phyloP scores from a whole-genome alignment of 164 flowering plant genomes.

The Brasenia schreberi region DNA sequence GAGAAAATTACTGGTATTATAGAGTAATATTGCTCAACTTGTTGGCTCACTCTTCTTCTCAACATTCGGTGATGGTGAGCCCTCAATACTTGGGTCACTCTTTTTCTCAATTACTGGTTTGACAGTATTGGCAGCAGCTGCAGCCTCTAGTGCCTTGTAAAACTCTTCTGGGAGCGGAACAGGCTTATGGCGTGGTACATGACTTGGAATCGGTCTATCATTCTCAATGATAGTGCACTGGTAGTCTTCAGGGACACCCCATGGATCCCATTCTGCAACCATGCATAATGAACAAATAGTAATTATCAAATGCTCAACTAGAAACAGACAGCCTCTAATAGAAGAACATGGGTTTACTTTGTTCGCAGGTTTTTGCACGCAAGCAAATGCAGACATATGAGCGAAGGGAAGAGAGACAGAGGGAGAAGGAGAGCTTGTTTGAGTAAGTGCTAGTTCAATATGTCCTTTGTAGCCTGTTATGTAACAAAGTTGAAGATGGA shows the following conservation, averaged over 20 bases:
- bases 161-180: constrained; percentile 86
- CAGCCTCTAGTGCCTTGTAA: constrained; percentile 59
- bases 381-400: too few relatives aligned
- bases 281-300: not conserved
- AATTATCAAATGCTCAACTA: too few relatives aligned
- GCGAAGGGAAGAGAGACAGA: too few relatives aligned
- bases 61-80: not conserved
- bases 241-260: constrained; percentile 90
- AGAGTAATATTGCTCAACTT: not conserved
- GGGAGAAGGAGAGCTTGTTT: too few relatives aligned
- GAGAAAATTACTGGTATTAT: not conserved
- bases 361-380: too few relatives aligned
- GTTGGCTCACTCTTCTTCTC: constrained; percentile 6
- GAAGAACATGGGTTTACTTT: too few relatives aligned
- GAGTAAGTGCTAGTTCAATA: too few relatives aligned
- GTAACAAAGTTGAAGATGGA: too few relatives aligned
- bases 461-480: too few relatives aligned
- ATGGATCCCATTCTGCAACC: constrained; percentile 85
- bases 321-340: too few relatives aligned
- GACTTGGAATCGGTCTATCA: constrained; percentile 86
- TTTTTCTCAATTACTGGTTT: not conserved
- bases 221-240: constrained; percentile 80
- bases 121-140: constrained; percentile 8
- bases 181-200: constrained; percentile 78
- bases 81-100: not conserved